These are phyloP conservation scores for Ceratobasidium papillatum DNA, from an alignment of 1,284 basidiomycete genomes.

Conservation along the genomic window DNA sequence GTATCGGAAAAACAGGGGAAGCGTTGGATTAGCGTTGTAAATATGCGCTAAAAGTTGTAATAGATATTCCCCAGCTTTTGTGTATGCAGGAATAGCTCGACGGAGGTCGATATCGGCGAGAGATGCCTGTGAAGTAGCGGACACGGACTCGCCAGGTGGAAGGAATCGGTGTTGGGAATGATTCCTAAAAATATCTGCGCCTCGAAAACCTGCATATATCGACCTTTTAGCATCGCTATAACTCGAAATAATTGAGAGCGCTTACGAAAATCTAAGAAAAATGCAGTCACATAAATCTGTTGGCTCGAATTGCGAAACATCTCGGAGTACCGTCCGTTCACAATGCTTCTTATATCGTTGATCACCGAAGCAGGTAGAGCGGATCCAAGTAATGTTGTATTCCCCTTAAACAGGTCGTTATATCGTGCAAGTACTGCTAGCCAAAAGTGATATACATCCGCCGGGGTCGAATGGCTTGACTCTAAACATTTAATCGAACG, in stretches of 20 bases:
- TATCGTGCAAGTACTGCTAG: slow-evolving; percentile 33
- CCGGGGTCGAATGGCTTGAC: slow-evolving; percentile 31
- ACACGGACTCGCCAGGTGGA: neutral
- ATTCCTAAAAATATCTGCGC: neutral
- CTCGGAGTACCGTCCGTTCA: slow-evolving; percentile 27
- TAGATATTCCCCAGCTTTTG: slow-evolving; percentile 25
- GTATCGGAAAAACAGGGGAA: slow-evolving; percentile 1
- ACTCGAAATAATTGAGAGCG: neutral
- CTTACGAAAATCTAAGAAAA: slow-evolving; percentile 38
- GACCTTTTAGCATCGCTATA: neutral
- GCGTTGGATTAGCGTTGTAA: slow-evolving; percentile 7
- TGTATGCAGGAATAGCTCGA: slow-evolving; percentile 26
- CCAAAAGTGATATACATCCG: slow-evolving; percentile 40
- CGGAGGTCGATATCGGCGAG: slow-evolving; percentile 30
- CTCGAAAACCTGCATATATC: slow-evolving; percentile 5
- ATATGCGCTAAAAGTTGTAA: neutral
- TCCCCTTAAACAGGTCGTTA: slow-evolving; percentile 24
- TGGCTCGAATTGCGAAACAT: slow-evolving; percentile 30
- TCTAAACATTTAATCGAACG: slow-evolving; percentile 41
- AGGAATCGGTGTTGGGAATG: neutral
- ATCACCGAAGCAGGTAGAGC: slow-evolving; percentile 19
- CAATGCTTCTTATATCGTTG: slow-evolving; percentile 24
- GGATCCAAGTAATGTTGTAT: slow-evolving; percentile 4
- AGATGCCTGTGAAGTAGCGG: neutral
- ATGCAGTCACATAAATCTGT: slow-evolving; percentile 32